Percentiles rank a stretch among this genome's conserved stretches.
These are phyloP conservation scores for Metschnikowia similis DNA, from an alignment of 805 yeast species.

Conservation along the genomic window DNA sequence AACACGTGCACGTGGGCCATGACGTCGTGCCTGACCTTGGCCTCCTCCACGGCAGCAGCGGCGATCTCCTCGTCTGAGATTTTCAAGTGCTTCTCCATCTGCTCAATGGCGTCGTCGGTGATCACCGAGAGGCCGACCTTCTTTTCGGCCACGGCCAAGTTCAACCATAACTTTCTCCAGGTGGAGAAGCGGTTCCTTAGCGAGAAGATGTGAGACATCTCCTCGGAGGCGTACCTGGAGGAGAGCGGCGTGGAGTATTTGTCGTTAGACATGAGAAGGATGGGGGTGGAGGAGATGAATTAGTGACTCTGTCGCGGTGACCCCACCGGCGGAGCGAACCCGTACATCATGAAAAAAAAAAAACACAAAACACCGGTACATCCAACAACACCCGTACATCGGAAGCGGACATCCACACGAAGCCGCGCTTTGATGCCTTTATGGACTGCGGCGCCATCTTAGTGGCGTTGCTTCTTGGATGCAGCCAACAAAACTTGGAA, in stretches of 20 bases:
- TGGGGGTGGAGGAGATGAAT: background rate
- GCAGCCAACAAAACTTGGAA: no score
- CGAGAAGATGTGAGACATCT: slow-evolving; percentile 92
- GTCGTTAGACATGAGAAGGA: slow-evolving; percentile 48
- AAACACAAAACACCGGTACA: no score
- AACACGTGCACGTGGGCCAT: slow-evolving; percentile 98
- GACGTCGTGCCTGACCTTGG: slow-evolving; percentile 97
- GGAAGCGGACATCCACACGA: no score
- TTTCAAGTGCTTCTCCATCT: slow-evolving; percentile 70
- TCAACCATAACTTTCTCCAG: slow-evolving; percentile 97
- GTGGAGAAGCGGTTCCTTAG: slow-evolving; percentile 92
- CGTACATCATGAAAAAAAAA: background rate
- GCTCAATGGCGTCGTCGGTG: slow-evolving; percentile 85
- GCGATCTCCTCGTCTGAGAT: slow-evolving; percentile 93
- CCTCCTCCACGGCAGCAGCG: slow-evolving; percentile 88
- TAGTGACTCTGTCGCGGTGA: background rate
- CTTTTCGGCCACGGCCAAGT: slow-evolving; percentile 92
- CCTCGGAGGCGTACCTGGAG: slow-evolving; percentile 95
- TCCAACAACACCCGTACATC: no score
- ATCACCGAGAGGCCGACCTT: slow-evolving; percentile 82
- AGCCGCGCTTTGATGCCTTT: no score
- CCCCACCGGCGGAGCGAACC: background rate
- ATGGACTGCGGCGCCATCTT: no score
- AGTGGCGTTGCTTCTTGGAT: no score
- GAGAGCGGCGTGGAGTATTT: slow-evolving; percentile 89